Evolutionary conservation across 768 basidiomycete genomes (phyloP).

Genomic region (Suillus americanus): DNA sequence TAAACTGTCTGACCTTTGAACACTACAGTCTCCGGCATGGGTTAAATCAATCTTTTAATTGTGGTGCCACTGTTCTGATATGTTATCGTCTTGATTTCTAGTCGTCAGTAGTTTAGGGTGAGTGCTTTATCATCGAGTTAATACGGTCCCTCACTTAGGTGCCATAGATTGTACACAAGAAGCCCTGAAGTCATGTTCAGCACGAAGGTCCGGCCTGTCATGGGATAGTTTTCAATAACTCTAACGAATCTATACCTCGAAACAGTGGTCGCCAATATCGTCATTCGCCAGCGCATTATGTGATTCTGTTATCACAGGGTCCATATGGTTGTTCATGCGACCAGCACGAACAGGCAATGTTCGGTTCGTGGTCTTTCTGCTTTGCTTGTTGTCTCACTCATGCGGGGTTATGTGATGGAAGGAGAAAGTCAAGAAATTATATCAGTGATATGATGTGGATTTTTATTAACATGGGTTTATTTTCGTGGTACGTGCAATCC

Average conservation of each 20-base stretch:
- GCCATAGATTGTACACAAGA: conserved; percentile 11
- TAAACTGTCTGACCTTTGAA: not conserved
- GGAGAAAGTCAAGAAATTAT: conserved; percentile 6
- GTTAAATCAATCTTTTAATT: conserved; percentile 10
- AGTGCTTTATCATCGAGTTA: too few species aligned
- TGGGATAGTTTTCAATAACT: not conserved
- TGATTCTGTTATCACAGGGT: conserved; percentile 18
- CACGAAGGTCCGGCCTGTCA: conserved; percentile 8
- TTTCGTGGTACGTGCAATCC: conserved; percentile 16
- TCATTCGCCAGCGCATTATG: conserved; percentile 19
- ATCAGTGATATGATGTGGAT: conserved; percentile 15
- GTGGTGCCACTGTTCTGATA: not conserved
- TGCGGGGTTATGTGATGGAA: not conserved
- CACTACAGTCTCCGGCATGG: conserved; percentile 12
- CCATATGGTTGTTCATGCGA: conserved; percentile 17
- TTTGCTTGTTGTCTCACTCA: not conserved
- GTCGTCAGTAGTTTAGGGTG: conserved; percentile 3
- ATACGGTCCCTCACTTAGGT: not conserved
- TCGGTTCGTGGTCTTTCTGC: conserved; percentile 11
- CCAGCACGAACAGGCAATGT: conserved; percentile 7
- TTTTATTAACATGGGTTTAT: conserved; percentile 20
- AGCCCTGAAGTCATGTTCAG: conserved; percentile 5
- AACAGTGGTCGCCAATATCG: conserved; percentile 10
- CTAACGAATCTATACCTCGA: not conserved
- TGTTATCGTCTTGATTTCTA: not conserved